Base-by-base conservation (phyloP, 2,329 filamentous ascomycete genomes). In the Trichophyton mentagrophytes region DNA sequence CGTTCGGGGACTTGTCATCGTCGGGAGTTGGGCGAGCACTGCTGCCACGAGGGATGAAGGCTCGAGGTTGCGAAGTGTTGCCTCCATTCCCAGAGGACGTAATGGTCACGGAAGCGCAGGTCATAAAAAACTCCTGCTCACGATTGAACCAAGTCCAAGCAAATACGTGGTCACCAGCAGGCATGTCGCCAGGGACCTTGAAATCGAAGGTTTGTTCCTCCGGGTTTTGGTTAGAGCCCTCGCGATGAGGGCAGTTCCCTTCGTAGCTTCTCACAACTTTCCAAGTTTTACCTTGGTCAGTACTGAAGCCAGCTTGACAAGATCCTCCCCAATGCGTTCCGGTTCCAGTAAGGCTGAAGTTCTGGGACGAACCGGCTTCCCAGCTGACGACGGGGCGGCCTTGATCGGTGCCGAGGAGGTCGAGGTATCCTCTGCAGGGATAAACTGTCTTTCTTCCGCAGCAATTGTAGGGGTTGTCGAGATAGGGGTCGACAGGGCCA, bases 91-190 rank as follows among this genome's bases (percentile, higher is more conserved):
- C 46, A 4, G 44, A 46, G 13, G n/a, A 5, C 3, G 67, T 68
- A 61, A 79, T 78, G 5, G 71, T 72, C 27, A 79, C 74, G 9
- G 72, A 69, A 1, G 76, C 74, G 58, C 77, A 79, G 59, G 74
- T 75, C 72, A 75, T 75, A 63, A 74, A 76, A 62, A 74, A 71
- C 62, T 78, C 76, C 59, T 76, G 69, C 66, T 78, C 76, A 27
- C 77, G 73, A 59, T 79, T 79, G 53, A 77, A 67, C 77, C 77
- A 79, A 1, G 74, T 73, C 77, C 66, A 79, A 0, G 72, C 73
- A 62, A 79, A 79, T 15, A 79, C 64, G 11, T 71, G 73, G 5
- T 73, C 65, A 7, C 76, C 77, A 3, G 68, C 61, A 1, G 73
- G 72, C 61, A 78, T 68, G 58, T 78, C 76, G 13, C 64, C 68